A percentile compares a stretch with the other conserved stretches of the same genome.
phyloP scores from a whole-genome alignment of 805 yeast genomes.

The Sugiyamaella smithiae region DNA sequence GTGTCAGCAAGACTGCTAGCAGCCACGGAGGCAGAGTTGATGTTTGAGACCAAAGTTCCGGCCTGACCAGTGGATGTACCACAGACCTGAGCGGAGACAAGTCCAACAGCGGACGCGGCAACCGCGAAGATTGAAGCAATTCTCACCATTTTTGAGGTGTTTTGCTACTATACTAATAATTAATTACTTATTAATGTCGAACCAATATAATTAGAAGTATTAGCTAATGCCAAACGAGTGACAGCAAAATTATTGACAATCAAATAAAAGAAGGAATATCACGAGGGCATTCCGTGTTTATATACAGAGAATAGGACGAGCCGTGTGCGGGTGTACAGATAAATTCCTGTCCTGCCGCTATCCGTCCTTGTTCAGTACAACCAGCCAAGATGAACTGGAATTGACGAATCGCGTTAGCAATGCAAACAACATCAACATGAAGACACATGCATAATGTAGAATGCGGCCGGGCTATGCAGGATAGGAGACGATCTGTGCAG shows the following conservation, averaged over 20 bases:
- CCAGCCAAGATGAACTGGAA: background rate
- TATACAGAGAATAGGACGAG: background rate
- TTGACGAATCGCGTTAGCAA: conserved; percentile 5
- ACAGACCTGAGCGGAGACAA: conserved; percentile 4
- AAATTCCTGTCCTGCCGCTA: background rate
- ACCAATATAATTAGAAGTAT: background rate
- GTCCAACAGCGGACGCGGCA: background rate
- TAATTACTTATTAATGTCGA: background rate
- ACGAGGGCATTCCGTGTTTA: background rate
- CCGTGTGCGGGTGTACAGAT: background rate
- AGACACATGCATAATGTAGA: background rate
- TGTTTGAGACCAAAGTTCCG: conserved; percentile 5
- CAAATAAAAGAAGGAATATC: background rate
- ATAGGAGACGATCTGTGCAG: background rate
- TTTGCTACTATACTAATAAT: background rate
- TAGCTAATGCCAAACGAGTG: background rate
- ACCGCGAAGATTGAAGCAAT: background rate
- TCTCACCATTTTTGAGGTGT: conserved; percentile 1
- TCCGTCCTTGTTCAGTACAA: background rate
- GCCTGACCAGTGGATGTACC: conserved; percentile 14
- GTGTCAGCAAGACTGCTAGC: conserved; percentile 9
- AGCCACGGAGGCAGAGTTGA: conserved; percentile 7
- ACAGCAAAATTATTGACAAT: background rate
- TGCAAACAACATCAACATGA: background rate
- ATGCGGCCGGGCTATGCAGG: background rate